Percentiles rank a stretch among this genome's conserved stretches.
These are phyloP conservation scores for Helichrysum umbraculigerum DNA, from an alignment of 129 eudicot species.

Conservation along the genomic window DNA sequence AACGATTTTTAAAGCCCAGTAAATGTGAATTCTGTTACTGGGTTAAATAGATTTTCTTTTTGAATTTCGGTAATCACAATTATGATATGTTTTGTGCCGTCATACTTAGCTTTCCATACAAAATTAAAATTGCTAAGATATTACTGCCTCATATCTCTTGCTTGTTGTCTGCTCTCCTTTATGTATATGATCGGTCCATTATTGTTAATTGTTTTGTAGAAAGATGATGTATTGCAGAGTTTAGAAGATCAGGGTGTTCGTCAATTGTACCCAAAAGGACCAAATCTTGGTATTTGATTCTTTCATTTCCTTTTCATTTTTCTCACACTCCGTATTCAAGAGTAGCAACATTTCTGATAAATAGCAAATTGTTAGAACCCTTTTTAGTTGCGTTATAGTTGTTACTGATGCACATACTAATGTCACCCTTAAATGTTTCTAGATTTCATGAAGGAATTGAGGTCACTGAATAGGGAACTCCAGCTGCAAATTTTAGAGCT, in stretches of 20 bases:
- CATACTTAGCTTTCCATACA: background rate
- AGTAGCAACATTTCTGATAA: background rate
- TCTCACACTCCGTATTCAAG: background rate
- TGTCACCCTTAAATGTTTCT: background rate
- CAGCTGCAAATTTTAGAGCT: constrained; percentile 86
- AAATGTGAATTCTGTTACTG: background rate
- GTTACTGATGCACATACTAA: background rate
- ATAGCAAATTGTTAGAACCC: background rate
- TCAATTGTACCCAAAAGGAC: constrained; percentile 81
- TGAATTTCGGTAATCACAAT: background rate
- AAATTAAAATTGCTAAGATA: too few species aligned
- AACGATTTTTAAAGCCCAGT: too few species aligned
- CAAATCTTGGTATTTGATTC: constrained; percentile 62
- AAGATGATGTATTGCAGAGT: constrained; percentile 83
- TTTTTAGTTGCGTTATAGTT: background rate
- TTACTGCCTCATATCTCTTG: background rate
- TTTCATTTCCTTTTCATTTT: background rate
- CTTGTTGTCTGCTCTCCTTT: background rate
- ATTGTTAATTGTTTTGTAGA: constrained; percentile 43
- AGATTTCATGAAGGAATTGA: constrained; percentile 91
- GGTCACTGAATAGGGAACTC: constrained; percentile 86
- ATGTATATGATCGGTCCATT: background rate
- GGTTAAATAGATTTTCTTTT: too few species aligned
- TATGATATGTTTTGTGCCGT: constrained; percentile 3
- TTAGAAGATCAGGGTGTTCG: constrained; percentile 95